Percentiles rank a stretch among this genome's conserved stretches.
These are phyloP conservation scores for Pelargonium australe DNA, from an alignment of 441 rosid genomes.

Conservation along the genomic window DNA sequence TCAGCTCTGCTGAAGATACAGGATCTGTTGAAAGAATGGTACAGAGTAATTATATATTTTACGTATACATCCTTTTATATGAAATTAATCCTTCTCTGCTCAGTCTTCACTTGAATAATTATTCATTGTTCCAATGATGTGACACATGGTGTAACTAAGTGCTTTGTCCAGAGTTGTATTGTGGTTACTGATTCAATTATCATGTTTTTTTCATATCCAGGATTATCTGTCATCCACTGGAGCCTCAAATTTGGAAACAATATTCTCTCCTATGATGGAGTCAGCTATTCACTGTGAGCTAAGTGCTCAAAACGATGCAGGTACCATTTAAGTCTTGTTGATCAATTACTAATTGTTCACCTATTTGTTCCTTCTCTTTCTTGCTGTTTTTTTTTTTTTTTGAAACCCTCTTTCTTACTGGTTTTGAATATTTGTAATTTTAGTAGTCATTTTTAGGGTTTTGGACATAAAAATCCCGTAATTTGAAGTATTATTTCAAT, in stretches of 20 bases:
- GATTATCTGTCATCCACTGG: neutral
- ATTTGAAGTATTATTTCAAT: no score
- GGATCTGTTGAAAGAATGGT: constrained; percentile 7
- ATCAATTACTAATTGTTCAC: neutral
- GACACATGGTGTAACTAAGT: neutral
- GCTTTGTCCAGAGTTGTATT: neutral
- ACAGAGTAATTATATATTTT: neutral
- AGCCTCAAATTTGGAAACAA: constrained; percentile 42
- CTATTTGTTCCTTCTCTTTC: no score
- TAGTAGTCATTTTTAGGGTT: no score
- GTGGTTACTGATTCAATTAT: constrained; percentile 19
- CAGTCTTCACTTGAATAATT: neutral
- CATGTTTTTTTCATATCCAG: constrained; percentile 17
- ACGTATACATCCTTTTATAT: neutral
- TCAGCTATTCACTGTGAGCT: constrained; percentile 30
- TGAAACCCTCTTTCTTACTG: neutral
- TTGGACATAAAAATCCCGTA: no score
- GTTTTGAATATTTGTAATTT: no score
- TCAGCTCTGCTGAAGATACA: constrained; percentile 6
- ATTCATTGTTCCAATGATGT: neutral
- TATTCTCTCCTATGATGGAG: constrained; percentile 58
- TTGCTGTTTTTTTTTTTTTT: neutral
- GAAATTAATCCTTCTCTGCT: neutral
- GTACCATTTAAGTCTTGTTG: constrained; percentile 20
- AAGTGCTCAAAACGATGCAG: constrained; percentile 32